phyloP scores from a whole-genome alignment of 768 basidiomycete species.

The Lentinula lateritia region DNA sequence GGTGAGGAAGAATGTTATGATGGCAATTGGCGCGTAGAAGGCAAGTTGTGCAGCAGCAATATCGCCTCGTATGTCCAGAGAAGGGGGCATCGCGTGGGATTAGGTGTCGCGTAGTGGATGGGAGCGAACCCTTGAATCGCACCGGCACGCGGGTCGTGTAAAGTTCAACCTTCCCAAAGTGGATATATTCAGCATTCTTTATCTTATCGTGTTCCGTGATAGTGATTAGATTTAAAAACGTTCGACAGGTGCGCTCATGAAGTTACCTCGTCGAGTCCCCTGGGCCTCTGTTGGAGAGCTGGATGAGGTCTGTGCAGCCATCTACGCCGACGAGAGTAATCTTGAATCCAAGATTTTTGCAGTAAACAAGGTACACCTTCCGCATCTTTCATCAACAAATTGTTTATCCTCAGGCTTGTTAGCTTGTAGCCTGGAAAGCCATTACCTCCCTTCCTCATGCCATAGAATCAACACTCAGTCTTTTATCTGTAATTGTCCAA shows the following conservation, averaged over 20 bases:
- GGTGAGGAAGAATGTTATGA: constrained; percentile 38
- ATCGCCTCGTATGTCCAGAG: constrained; percentile 35
- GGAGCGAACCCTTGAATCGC: not conserved
- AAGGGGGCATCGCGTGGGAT: constrained; percentile 11
- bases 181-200: not conserved
- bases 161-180: constrained; percentile 7
- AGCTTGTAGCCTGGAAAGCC: constrained; percentile 82
- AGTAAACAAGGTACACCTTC: constrained; percentile 53
- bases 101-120: not conserved
- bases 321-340: constrained; percentile 63
- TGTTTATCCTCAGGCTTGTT: constrained; percentile 5
- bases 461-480: constrained; percentile 63
- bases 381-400: not conserved
- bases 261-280: constrained; percentile 74
- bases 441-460: constrained; percentile 75
- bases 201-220: constrained; percentile 10
- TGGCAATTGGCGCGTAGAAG: constrained; percentile 53
- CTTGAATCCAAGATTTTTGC: constrained; percentile 49
- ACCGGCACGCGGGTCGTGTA: not conserved
- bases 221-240: not conserved
- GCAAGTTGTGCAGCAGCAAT: constrained; percentile 56
- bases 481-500: constrained; percentile 55
- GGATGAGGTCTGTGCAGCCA: constrained; percentile 70
- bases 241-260: constrained; percentile 33
- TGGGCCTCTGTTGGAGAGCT: constrained; percentile 70